phyloP scores from a whole-genome alignment of 768 basidiomycete species.

The Saitozyma podzolica region DNA sequence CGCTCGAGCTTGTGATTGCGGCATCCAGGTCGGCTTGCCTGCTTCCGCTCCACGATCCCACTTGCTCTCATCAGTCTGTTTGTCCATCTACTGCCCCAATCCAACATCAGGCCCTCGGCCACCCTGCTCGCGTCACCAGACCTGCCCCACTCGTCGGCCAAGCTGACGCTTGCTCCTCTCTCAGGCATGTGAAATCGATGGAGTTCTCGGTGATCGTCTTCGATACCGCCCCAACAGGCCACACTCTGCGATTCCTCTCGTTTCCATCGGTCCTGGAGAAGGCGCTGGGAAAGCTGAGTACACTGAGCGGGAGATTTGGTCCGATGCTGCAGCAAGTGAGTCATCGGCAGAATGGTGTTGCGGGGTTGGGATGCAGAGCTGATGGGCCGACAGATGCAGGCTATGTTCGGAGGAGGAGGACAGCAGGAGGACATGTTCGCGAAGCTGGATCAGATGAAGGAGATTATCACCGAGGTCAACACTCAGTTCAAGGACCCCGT shows the following conservation, averaged over 20 bases:
- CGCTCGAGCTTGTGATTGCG: not conserved
- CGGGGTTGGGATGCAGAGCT: not conserved
- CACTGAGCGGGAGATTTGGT: conserved; percentile 90
- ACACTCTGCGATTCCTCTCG: conserved; percentile 97
- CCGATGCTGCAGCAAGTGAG: conserved; percentile 86
- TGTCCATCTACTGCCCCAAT: not conserved
- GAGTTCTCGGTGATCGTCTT: conserved; percentile 99
- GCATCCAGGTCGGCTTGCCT: not conserved
- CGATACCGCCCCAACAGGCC: conserved; percentile 97
- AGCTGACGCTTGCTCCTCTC: not conserved
- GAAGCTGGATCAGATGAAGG: conserved; percentile 94
- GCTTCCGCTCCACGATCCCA: not conserved
- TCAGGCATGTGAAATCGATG: conserved; percentile 98
- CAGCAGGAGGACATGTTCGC: conserved; percentile 98
- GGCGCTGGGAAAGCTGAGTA: conserved; percentile 89
- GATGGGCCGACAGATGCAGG: conserved; percentile 60
- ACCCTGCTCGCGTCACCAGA: not conserved
- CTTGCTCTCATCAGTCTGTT: not conserved
- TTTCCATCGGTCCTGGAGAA: conserved; percentile 98
- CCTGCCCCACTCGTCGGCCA: not conserved
- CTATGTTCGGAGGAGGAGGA: conserved; percentile 91
- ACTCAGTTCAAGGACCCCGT: conserved; percentile 99
- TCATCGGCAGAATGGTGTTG: not conserved
- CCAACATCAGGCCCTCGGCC: not conserved
- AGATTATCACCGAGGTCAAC: conserved; percentile 96